phyloP scores from a whole-genome alignment of 805 yeast species.

The Babjeviella inositovora region DNA sequence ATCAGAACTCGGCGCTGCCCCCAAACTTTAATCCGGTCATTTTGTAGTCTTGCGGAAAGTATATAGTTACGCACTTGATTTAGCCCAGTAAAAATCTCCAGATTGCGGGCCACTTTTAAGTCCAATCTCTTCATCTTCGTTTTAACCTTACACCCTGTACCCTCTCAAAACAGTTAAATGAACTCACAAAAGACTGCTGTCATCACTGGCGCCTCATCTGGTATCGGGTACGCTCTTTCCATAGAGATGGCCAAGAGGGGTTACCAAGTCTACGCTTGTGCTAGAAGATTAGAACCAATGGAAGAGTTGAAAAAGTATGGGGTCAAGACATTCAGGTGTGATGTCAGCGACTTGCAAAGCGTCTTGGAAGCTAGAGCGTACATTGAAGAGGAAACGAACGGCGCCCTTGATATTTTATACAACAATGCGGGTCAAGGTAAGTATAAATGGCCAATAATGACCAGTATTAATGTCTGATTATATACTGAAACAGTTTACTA shows the following conservation, averaged over 20 bases:
- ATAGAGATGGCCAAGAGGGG: conserved; percentile 24
- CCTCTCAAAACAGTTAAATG: conserved; percentile 19
- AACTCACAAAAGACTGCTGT: conserved; percentile 36
- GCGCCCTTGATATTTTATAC: conserved; percentile 40
- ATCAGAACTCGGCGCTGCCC: no score
- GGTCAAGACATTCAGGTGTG: conserved; percentile 31
- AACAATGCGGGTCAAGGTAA: conserved; percentile 74
- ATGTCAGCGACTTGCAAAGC: conserved; percentile 36
- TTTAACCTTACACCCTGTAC: no score
- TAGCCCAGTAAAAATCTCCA: no score
- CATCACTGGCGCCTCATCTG: conserved; percentile 45
- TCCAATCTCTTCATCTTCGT: no score
- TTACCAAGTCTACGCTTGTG: conserved; percentile 54
- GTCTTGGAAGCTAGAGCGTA: conserved; percentile 23
- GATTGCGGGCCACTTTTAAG: no score
- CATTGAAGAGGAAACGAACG: conserved; percentile 24
- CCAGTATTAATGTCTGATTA: no score
- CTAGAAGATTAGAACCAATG: conserved; percentile 52
- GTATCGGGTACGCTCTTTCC: conserved; percentile 36
- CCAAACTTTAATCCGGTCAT: no score
- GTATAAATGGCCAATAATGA: no score
- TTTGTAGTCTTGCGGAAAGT: no score
- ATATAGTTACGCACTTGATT: no score
- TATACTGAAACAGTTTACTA: no score
- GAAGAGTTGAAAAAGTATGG: conserved; percentile 25